Base-by-base conservation (phyloP, 208 protist species). In the Trypanosoma scelopori region DNA sequence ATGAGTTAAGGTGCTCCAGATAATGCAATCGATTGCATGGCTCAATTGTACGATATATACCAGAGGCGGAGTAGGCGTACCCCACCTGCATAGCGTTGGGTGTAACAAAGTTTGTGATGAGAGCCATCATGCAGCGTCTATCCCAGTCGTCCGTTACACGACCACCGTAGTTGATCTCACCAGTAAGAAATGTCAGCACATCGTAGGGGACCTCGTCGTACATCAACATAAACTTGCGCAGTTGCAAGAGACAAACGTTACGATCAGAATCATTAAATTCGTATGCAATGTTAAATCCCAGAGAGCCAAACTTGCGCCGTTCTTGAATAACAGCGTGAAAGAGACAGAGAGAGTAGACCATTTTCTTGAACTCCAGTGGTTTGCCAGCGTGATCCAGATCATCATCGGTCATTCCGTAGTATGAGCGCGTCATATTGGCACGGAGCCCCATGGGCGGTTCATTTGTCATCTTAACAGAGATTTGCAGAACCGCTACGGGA, bases 381-480 rank as follows among this genome's bases (percentile, higher is more conserved):
- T 96, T 94, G 39, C 69, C 79, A 42, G 74, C 74, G 55, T 89
- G 81, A 51, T 95, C 85, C 25, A 98, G 80, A 71, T 93, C 85
- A 55, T 92, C 88, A 47, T 93, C 81, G 55, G 89, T 89, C 67
- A 98, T 89, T 61, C 75, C 79, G 71, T 88, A 93, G 81, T 97
- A 99, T 15, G 95, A 97, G 11, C 96, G 81, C 18, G 93, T 90
- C 52, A 99, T 78, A 75, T 99, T 99, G 4, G 96, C 88, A 43
- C 97, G 91, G 42, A 99, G 78, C 13, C 97, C 97, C 84, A 96
- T 97, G 27, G 98, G 98, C n/a, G 98, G 98, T 81, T 99, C 98
- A 74, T 99, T 98, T 23, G 98, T 99, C 92, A 99, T 98, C 85
- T 99, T 99, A 57, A 99, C 89, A 22, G 95, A 82, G 49, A 95